Conservation (phyloP, 2,329 filamentous ascomycete genomes). For the Botrytis elliptica region DNA sequence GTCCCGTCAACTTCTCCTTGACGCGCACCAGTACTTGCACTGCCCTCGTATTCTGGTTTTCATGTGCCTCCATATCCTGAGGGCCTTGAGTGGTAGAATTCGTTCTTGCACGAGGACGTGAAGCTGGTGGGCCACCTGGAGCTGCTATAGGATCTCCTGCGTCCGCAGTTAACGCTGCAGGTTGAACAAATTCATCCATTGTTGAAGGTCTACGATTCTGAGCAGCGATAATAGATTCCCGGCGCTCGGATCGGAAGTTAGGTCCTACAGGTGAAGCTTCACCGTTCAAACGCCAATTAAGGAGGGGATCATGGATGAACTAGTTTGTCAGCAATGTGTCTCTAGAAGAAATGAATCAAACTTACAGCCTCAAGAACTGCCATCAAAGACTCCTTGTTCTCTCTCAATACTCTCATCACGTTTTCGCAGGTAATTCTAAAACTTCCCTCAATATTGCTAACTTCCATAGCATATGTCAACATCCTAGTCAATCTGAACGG, state of each 20-base stretch:
- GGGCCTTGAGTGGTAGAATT: conserved; percentile 53
- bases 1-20: conserved; percentile 90
- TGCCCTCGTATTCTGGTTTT: conserved; percentile 90
- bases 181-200: conserved; percentile 61
- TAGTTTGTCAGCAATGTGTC: conserved; percentile 42
- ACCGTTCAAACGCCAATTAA: conserved; percentile 87
- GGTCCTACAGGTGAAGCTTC: conserved; percentile 61
- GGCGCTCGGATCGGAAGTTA: conserved; percentile 63
- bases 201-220: conserved; percentile 64
- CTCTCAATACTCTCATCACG: conserved; percentile 92
- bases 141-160: conserved; percentile 42
- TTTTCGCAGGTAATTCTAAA: conserved; percentile 98
- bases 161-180: conserved; percentile 52
- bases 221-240: conserved; percentile 50
- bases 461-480: conserved; percentile 99
- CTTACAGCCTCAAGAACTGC: conserved; percentile 94
- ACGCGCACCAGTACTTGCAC: conserved; percentile 89
- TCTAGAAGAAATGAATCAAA: conserved; percentile 35
- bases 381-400: conserved; percentile 98
- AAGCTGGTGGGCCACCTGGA: conserved; percentile 47
- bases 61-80: conserved; percentile 49
- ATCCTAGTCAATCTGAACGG: conserved; percentile 97
- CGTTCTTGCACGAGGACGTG: conserved; percentile 56
- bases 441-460: conserved; percentile 98
- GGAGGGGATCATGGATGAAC: conserved; percentile 99